Evolutionary conservation across 495 filamentous ascomycete species (phyloP), one percentile per base, ranked within the genome.

Genomic region (Polyplosphaeria fusca): DNA sequence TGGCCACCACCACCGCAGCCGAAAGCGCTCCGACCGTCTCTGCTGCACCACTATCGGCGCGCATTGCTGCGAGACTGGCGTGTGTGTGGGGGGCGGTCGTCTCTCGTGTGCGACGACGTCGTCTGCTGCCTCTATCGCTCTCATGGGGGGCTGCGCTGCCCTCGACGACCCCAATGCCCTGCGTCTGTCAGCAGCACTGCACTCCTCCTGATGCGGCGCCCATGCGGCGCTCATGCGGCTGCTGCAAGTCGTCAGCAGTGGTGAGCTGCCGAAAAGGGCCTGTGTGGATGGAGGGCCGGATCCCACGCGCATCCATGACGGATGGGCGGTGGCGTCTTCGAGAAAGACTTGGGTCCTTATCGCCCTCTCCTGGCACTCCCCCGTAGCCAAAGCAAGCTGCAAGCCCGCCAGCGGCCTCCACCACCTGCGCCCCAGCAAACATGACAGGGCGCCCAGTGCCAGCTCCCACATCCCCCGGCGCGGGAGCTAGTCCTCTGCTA

Each of bases 401-500:
- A n/a, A 13, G 23, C 16, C 20, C 22, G 16, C 20, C 7, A 18
- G 24, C 2, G 4, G 3, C 19, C 9, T 39, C 14, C 44, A 47
- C n/a, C n/a, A n/a, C n/a, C n/a, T n/a, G 7, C 22, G 20, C 25
- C 14, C 19, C 4, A 35, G 35, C 46, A 50, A 45, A 38, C 46
- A 49, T 55, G 53, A 41, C 53, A 63, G 60, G 53, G 47, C 53
- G 52, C 35, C 18, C 4, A n/a, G n/a, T 48, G 18, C 38, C 39
- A 11, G 22, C 28, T 19, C 51, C 50, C 45, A 52, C 54, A 5
- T 35, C 28, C 51, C 59, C 45, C 59, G 37, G 60, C 60, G 49
- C 61, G 56, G 56, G 55, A 55, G 56, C 61, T 64, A 60, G 51
- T 30, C 61, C 30, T 19, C 51, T 56, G 55, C 61, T 64, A 48